Percentiles rank a stretch among this genome's conserved stretches.
phyloP scores from a whole-genome alignment of 441 rosid genomes.

The Arabidopsis hybrid region DNA sequence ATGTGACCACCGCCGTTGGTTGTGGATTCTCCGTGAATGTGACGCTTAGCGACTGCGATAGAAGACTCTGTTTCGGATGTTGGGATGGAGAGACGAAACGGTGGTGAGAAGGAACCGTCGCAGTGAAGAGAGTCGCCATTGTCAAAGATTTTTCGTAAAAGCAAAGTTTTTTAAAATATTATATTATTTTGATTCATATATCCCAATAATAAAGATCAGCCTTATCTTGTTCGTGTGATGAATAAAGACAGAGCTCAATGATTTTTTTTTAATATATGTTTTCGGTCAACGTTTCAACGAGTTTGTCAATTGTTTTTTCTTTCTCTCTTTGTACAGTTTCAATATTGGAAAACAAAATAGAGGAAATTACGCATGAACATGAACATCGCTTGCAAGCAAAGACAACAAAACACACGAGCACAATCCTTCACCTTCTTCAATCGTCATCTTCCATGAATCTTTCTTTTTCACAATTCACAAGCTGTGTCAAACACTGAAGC shows the following conservation, averaged over 20 bases:
- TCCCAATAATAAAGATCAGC: conserved; percentile 3
- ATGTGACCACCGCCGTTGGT: conserved; percentile 11
- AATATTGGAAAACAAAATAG: conserved; percentile 33
- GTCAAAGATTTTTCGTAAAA: neutral
- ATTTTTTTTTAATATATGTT: no score
- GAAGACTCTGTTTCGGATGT: conserved; percentile 30
- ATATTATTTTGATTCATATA: neutral
- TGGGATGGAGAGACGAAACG: conserved; percentile 46
- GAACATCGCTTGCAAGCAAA: conserved; percentile 33
- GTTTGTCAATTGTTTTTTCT: neutral
- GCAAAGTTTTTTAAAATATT: no score
- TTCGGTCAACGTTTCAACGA: no score
- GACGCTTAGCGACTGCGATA: conserved; percentile 23
- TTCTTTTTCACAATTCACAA: conserved; percentile 12
- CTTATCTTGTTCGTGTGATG: conserved; percentile 43
- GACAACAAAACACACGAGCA: conserved; percentile 16
- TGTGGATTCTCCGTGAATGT: conserved; percentile 6
- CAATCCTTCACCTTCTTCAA: conserved; percentile 3
- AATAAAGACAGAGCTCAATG: neutral
- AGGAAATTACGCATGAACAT: neutral
- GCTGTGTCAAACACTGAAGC: conserved; percentile 29
- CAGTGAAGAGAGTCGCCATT: conserved; percentile 48
- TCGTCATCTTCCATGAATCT: conserved; percentile 23
- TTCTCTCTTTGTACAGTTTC: conserved; percentile 33
- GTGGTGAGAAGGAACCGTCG: conserved; percentile 59